Evolutionary conservation across 2,329 filamentous ascomycete genomes (phyloP).

Genomic region (Neonectria faginata): DNA sequence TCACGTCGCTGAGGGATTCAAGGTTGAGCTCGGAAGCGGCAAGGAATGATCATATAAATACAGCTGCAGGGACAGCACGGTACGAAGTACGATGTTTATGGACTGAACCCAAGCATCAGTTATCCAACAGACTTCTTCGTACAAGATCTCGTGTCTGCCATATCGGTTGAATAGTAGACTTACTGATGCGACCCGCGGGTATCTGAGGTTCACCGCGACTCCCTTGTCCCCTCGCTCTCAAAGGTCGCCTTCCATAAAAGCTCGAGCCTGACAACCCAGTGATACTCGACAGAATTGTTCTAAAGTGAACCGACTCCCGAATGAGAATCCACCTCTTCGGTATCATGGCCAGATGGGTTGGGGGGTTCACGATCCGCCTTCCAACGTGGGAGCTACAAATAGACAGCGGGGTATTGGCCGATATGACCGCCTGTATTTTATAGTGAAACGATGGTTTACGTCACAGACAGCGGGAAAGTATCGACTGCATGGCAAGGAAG

Average conservation of each 20-base stretch:
- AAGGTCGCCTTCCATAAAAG: neutral
- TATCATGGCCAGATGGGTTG: constrained; percentile 14
- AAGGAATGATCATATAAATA: constrained; percentile 27
- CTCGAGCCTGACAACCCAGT: neutral
- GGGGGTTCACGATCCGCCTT: neutral
- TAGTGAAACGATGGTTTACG: neutral
- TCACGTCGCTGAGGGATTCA: neutral
- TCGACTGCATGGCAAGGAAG: neutral
- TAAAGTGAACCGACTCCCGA: constrained; percentile 23
- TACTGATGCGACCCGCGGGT: constrained; percentile 34
- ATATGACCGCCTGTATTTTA: neutral
- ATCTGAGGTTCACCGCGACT: constrained; percentile 22
- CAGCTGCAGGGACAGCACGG: neutral
- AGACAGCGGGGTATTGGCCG: neutral
- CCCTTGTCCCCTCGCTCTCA: neutral
- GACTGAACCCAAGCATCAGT: too few relatives aligned
- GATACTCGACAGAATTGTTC: neutral
- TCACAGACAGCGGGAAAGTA: neutral
- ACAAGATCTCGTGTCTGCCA: too few relatives aligned
- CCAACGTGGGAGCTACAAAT: neutral
- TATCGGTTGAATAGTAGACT: neutral
- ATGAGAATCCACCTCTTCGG: constrained; percentile 3
- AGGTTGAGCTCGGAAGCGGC: constrained; percentile 29
- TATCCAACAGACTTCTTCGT: too few relatives aligned
- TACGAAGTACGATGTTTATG: too few relatives aligned